Percentiles rank a stretch among this genome's conserved stretches.
These are phyloP conservation scores for Mycena citricolor DNA, from an alignment of 1,284 basidiomycete genomes.

Conservation along the genomic window DNA sequence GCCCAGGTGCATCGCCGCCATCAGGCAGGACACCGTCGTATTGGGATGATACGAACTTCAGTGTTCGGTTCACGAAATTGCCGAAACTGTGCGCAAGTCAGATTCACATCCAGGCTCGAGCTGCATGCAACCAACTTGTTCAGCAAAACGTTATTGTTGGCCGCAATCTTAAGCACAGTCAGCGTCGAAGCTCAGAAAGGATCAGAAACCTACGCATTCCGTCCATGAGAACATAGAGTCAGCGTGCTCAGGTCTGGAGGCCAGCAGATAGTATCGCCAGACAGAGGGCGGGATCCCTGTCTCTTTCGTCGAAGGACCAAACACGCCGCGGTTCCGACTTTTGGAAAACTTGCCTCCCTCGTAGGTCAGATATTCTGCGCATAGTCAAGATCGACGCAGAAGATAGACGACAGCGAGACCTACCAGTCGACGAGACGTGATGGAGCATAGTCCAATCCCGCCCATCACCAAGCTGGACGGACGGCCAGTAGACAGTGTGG, in stretches of 20 bases:
- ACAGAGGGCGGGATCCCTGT: constrained; percentile 92
- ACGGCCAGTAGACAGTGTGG: constrained; percentile 96
- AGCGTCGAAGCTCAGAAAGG: background rate
- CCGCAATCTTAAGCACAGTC: constrained; percentile 61
- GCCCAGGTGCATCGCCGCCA: constrained; percentile 65
- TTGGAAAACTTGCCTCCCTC: constrained; percentile 99
- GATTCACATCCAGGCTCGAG: background rate
- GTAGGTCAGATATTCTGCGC: constrained; percentile 93
- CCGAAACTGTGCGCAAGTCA: constrained; percentile 65
- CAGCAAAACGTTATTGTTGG: constrained; percentile 92
- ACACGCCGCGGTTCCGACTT: constrained; percentile 95
- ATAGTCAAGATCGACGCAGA: constrained; percentile 3
- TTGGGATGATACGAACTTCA: constrained; percentile 92
- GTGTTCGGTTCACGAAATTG: constrained; percentile 94
- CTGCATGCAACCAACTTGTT: constrained; percentile 69
- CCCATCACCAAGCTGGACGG: constrained; percentile 87
- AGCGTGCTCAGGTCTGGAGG: constrained; percentile 90
- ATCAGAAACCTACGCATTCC: constrained; percentile 77
- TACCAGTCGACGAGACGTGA: constrained; percentile 94
- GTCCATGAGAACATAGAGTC: constrained; percentile 98
- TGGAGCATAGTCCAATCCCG: constrained; percentile 93
- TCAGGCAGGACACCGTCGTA: constrained; percentile 84
- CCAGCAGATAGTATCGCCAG: constrained; percentile 96
- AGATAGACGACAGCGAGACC: constrained; percentile 19
- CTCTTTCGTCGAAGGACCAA: constrained; percentile 92